Base-by-base conservation (phyloP, 23 red algal genomes). In the Pyropia haitanensis region DNA sequence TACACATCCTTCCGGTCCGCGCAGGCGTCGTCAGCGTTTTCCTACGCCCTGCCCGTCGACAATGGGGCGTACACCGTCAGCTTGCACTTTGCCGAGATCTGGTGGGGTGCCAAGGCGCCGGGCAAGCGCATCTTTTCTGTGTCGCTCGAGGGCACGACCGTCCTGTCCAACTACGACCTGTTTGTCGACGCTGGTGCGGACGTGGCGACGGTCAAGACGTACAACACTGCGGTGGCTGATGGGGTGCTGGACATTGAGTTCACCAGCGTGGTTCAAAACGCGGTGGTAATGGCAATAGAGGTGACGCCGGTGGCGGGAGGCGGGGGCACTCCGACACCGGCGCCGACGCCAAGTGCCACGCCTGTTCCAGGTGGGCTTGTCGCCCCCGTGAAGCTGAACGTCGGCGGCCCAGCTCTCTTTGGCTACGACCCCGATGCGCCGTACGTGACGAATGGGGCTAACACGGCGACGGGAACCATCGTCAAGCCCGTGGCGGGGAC, bases 71-170 rank as follows among this genome's bases (percentile, higher is more conserved):
- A 55, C 49, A 28, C 27, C 53, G 75, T 79, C 21, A 13, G 68
- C 14, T 44, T 79, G 20, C 48, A 67, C 62, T 79, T 79, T 31
- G 75, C 75, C 20, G 75, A 79, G 51, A 51, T 79, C 23, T 79
- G 56, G 27, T 2, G 1, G 2, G 55, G 23, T 7, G 50, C 62
- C 13, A 31, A 67, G 28, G 60, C 61, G 20, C 18, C 32, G 8
- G 60, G 32, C 49, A 52, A 51, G 22, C 60, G 75, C 25, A 12
- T 66, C 23, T 79, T 79, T 27, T 49, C 56, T n/a, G 75, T 79
- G 18, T 4, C 32, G 16, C 53, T 79, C 33, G 60, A 79, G 46
- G 75, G 68, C 29, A 54, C 65, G 8, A 1, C 68, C 17, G 60
- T 68, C 21, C 31, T 79, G 17, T 20, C 54, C 32, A 64, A 56